phyloP scores from a whole-genome alignment of 768 basidiomycete species.

The Russula foetens region DNA sequence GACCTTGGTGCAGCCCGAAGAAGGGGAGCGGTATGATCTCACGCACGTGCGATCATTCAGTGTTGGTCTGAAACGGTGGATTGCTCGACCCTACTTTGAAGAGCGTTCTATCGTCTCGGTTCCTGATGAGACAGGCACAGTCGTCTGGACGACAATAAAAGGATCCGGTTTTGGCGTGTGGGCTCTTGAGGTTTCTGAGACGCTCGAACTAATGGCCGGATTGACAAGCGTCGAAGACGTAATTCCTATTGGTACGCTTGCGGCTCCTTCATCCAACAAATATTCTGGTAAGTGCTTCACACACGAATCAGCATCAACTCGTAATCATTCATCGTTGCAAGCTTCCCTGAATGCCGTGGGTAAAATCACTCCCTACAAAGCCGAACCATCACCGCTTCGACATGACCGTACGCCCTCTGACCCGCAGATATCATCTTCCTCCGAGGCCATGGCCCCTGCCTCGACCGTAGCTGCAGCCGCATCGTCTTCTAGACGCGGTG shows the following conservation, averaged over 20 bases:
- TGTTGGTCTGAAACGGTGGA: conserved; percentile 23
- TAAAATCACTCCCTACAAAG: conserved; percentile 28
- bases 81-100: conserved; percentile 16
- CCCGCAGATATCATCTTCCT: conserved; percentile 8
- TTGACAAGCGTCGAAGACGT: conserved; percentile 15
- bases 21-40: conserved; percentile 25
- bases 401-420: conserved; percentile 29
- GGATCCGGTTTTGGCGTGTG: conserved; percentile 20
- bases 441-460: conserved; percentile 3
- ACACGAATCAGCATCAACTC: conserved; percentile 21
- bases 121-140: conserved; percentile 13
- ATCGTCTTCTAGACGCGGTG: conserved; percentile 36
- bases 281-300: conserved; percentile 10
- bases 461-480: background rate
- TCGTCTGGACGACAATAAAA: conserved; percentile 13
- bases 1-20: conserved; percentile 26
- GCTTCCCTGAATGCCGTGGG: conserved; percentile 14
- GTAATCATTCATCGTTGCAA: conserved; percentile 19
- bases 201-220: conserved; percentile 15
- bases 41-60: conserved; percentile 21
- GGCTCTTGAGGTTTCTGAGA: conserved; percentile 19
- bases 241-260: background rate
- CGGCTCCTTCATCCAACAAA: background rate
- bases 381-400: conserved; percentile 44
- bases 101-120: conserved; percentile 11